phyloP scores from a whole-genome alignment of 108 stramenopile species.

The Bacterosira constricta region DNA sequence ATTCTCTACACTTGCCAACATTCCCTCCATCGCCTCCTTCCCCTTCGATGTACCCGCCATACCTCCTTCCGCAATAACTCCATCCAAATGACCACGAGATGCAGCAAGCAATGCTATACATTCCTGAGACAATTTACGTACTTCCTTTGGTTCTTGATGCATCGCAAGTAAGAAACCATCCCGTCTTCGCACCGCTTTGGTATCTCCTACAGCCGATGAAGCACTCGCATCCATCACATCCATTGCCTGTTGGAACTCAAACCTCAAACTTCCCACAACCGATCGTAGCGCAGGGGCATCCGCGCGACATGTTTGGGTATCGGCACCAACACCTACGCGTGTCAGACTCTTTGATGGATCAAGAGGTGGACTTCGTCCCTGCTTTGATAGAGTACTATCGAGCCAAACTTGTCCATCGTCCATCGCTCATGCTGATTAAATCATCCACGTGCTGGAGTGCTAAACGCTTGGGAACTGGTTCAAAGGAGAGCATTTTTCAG shows the following conservation, averaged over 20 bases:
- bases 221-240: conserved; percentile 59
- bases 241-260: conserved; percentile 81
- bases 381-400: conserved; percentile 54
- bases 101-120: conserved; percentile 77
- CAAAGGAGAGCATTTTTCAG: too few species aligned
- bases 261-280: conserved; percentile 75
- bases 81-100: conserved; percentile 69
- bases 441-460: conserved; percentile 89
- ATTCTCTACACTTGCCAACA: conserved; percentile 60
- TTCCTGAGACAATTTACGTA: conserved; percentile 70
- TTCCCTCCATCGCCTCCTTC: conserved; percentile 45
- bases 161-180: conserved; percentile 82
- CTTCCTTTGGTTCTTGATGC: conserved; percentile 67
- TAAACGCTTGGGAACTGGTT: conserved; percentile 60
- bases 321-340: conserved; percentile 87
- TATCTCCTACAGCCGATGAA: conserved; percentile 21
- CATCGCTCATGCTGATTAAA: conserved; percentile 90
- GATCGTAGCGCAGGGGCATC: conserved; percentile 86
- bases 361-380: conserved; percentile 73
- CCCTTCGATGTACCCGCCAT: conserved; percentile 66
- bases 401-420: conserved; percentile 91
- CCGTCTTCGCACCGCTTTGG: conserved; percentile 60
- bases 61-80: conserved; percentile 55
- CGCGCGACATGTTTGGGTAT: conserved; percentile 78
- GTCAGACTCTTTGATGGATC: conserved; percentile 86